Evolutionary conservation across 78 protist genomes (phyloP), one percentile per base, ranked within the genome.

Genomic region (Dictyostelium capitatum): DNA sequence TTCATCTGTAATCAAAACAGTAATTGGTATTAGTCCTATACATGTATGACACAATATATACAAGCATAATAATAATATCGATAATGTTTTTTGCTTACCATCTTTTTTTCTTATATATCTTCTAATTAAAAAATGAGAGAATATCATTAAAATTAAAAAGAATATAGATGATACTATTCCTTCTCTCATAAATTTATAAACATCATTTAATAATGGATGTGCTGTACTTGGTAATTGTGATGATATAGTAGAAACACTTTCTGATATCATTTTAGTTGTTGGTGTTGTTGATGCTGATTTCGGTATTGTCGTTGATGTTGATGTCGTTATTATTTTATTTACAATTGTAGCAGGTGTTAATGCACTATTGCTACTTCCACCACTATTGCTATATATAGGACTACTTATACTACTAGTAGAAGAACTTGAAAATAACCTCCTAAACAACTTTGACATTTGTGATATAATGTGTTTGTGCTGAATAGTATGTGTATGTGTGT

Each of bases 51-150:
- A n/a, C n/a, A n/a, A n/a, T n/a, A n/a, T n/a, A n/a, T n/a, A n/a
- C n/a, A n/a, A n/a, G n/a, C n/a, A n/a, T n/a, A n/a, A n/a, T n/a
- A n/a, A n/a, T n/a, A n/a, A n/a, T n/a, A n/a, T n/a, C n/a, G n/a
- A n/a, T n/a, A n/a, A n/a, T n/a, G n/a, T n/a, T n/a, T n/a, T n/a
- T n/a, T n/a, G n/a, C n/a, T n/a, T n/a, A 82, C 90, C 83, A 85
- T 85, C 92, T 30, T 85, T 85, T 70, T 75, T 85, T 48, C 92
- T 15, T 7, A 85, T 85, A 47, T 30, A 85, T 48, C 79, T 73
- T 56, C 83, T 72, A 28, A 85, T 46, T 23, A 85, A 74, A 85
- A 85, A 85, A n/a, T 85, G 92, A 41, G 92, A 85, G 12, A 85
- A 25, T 32, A 75, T 46, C 47, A 85, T 56, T 59, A 85, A 53